Evolutionary conservation across 2,329 filamentous ascomycete genomes (phyloP), one percentile per base, ranked within the genome.

Genomic region (Myriangium duriaei): DNA sequence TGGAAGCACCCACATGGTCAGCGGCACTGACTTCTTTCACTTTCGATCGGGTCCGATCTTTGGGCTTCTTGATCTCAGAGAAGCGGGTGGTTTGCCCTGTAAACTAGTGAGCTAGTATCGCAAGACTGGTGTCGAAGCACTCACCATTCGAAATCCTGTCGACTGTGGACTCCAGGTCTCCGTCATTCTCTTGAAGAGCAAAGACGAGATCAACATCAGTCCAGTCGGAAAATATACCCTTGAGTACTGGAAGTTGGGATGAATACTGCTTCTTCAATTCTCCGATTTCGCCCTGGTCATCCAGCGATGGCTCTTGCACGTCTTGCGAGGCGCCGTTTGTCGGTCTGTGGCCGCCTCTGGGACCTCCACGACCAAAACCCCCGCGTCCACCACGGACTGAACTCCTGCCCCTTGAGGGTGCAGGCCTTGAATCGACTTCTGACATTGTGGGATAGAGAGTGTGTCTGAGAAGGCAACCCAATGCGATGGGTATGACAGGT

Each of bases 171-270:
- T 81, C 73, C 53, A 85, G 69, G 61, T 69, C 81, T 52, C 82
- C 83, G 52, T 83, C 74, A 40, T 79, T 81, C 68, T 98, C 91
- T 61, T 93, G 77, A 43, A 98, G 71, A 45, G 87, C 87, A 59
- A 91, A 91, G 47, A 96, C 76, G 47, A 96, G 76, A 60, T 96
- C 88, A 60, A 87, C 84, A 55, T 94, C 84, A 51, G 86, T 88
- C 91, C 88, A 96, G 62, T 86, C 81, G 43, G 84, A 77, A 67
- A 94, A 95, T 67, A 96, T 79, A 61, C 94, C 87, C 66, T 84
- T 86, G 59, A 98, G 77, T 53, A 79, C 76, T 45, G 70, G 69
- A 51, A 94, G 74, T 65, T 88, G 83, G 54, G 68, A 67, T 54
- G 81, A 74, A 58, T 93, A 91, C 60, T 83, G 78, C 69, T 84